phyloP scores from a whole-genome alignment of 495 filamentous ascomycete genomes.

The Neurospora hispaniola region DNA sequence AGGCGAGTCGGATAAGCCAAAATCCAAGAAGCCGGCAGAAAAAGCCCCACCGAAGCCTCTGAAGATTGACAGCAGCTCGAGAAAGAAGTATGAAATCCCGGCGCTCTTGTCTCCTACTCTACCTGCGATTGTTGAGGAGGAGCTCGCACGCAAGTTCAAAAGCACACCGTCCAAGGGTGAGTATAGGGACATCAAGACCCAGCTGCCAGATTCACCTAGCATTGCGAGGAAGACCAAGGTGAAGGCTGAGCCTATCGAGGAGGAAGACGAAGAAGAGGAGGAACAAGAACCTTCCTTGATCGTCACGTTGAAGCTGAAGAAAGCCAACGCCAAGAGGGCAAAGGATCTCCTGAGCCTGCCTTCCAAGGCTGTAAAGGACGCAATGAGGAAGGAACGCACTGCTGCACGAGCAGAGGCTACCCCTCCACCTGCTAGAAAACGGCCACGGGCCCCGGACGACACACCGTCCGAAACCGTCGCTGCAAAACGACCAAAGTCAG shows the following conservation, averaged over 20 bases:
- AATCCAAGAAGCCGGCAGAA: conserved; percentile 20
- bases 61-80: conserved; percentile 13
- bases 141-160: conserved; percentile 25
- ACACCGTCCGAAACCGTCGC: conserved; percentile 12
- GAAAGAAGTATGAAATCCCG: conserved; percentile 21
- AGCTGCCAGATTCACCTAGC: conserved; percentile 26
- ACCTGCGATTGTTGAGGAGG: conserved; percentile 33
- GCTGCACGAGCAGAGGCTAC: conserved; percentile 24
- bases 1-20: conserved; percentile 17
- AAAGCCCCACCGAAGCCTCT: conserved; percentile 17
- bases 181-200: conserved; percentile 16
- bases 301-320: conserved; percentile 32
- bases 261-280: conserved; percentile 18
- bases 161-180: conserved; percentile 24
- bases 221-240: conserved; percentile 28
- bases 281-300: conserved; percentile 13
- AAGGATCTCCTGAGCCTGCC: conserved; percentile 35
- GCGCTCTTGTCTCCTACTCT: conserved; percentile 38
- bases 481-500: conserved; percentile 23
- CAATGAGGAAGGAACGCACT: conserved; percentile 30
- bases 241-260: conserved; percentile 16
- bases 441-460: conserved; percentile 29
- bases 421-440: conserved; percentile 31
- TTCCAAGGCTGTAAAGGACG: conserved; percentile 29
- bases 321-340: conserved; percentile 27